Percentiles rank a stretch among this genome's conserved stretches.
Evolutionary conservation across 2,329 filamentous ascomycete genomes (phyloP).

Genomic region (Leptosphaerulina australis): DNA sequence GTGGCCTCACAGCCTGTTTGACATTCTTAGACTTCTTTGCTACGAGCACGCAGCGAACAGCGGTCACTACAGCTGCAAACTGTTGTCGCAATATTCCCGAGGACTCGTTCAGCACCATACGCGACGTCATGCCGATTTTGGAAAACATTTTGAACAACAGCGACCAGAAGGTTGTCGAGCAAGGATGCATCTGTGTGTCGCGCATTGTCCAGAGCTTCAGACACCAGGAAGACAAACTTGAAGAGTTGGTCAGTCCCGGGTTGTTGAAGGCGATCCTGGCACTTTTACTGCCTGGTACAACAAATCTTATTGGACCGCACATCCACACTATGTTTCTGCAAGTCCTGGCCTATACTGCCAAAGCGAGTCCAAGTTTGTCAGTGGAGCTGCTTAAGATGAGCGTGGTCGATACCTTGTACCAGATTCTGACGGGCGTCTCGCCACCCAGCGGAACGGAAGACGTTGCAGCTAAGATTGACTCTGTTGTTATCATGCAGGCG

Average conservation of each 20-base stretch:
- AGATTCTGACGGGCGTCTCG: slow-evolving; percentile 94
- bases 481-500: slow-evolving; percentile 97
- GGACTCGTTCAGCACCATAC: slow-evolving; percentile 88
- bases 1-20: slow-evolving; percentile 91
- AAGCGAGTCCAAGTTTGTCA: slow-evolving; percentile 84
- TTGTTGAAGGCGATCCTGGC: slow-evolving; percentile 84
- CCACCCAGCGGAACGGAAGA: slow-evolving; percentile 80
- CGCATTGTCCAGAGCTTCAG: slow-evolving; percentile 97
- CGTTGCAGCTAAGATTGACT: slow-evolving; percentile 85
- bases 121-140: slow-evolving; percentile 95
- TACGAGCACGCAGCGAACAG: slow-evolving; percentile 93
- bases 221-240: slow-evolving; percentile 82
- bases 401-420: slow-evolving; percentile 95
- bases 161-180: slow-evolving; percentile 95
- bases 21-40: slow-evolving; percentile 97
- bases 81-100: slow-evolving; percentile 96
- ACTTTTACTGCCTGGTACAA: slow-evolving; percentile 88
- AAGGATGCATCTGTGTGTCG: slow-evolving; percentile 93
- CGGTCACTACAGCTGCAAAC: slow-evolving; percentile 96
- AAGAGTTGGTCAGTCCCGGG: slow-evolving; percentile 88
- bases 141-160: slow-evolving; percentile 88
- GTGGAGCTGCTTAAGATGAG: slow-evolving; percentile 94
- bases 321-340: slow-evolving; percentile 97
- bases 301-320: slow-evolving; percentile 89
- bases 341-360: slow-evolving; percentile 86